Evolutionary conservation across 179 eudicot genomes (phyloP), one percentile per base, ranked within the genome.

Genomic region (Amaranthus tricolor): DNA sequence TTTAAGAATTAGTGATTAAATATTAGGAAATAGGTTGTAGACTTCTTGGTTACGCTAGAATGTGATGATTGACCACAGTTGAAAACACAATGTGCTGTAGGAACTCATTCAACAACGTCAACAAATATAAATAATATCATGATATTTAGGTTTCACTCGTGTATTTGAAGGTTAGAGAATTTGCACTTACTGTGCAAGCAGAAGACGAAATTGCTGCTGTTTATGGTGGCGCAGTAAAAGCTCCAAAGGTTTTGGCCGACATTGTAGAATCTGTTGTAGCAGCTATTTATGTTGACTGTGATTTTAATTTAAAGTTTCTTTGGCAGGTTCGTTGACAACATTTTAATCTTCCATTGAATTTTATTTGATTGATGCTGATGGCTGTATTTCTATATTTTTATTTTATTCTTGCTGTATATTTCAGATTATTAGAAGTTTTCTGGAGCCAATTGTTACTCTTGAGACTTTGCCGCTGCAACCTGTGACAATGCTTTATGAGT

Each of bases 171-270:
- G 97, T 94, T 48, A 77, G 70, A 31, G 95, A 93, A 62, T 95
- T 95, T 85, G 86, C 78, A 7, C 69, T 71, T 54, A 87, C 89
- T 57, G 92, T 93, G 48, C 66, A 90, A 65, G 76, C 90, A 58
- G 99, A 95, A 75, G 87, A 83, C 12, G 83, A 76, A 6, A 61
- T 16, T n/a, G 62, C 77, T 2, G 91, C 83, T 72, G 81, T 93
- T 55, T 84, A 90, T 70, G 99, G 97, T 48, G 99, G 99, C 54
- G 71, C 65, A 40, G 82, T 95, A 70, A 92, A 88, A 79, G 97
- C 99, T 2, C 95, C 96, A 0, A 90, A 89, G 73, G 88, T 93
- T 62, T 87, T 95, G 52, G 97, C 96, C 9, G 97, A 95, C 75
- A 86, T 95, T 40, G 97, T 93, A 10, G 99, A 95, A 82, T 88